Conservation (phyloP, 805 yeast genomes). For the Wickerhamiella shivajii region DNA sequence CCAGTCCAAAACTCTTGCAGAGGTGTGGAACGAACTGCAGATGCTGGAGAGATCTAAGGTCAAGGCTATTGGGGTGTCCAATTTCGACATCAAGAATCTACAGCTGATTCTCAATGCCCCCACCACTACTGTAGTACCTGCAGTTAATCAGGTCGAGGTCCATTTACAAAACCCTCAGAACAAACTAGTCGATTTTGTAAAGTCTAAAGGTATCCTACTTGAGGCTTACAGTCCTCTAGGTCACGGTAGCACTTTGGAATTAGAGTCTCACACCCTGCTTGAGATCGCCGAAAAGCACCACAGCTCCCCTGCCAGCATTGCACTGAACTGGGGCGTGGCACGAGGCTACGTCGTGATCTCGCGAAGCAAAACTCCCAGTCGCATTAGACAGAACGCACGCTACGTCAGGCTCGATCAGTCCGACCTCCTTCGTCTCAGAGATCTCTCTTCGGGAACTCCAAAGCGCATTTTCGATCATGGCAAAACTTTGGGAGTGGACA, state of each 20-base stretch:
- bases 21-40: conserved; percentile 46
- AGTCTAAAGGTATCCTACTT: conserved; percentile 35
- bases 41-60: conserved; percentile 35
- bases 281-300: conserved; percentile 43
- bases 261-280: conserved; percentile 35
- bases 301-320: conserved; percentile 39
- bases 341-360: conserved; percentile 50
- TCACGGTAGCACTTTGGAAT: conserved; percentile 33
- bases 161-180: conserved; percentile 59
- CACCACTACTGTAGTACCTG: conserved; percentile 43
- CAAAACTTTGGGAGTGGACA: too few relatives aligned
- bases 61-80: conserved; percentile 62
- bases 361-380: conserved; percentile 50
- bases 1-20: conserved; percentile 29
- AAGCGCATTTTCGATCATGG: too few relatives aligned
- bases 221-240: conserved; percentile 75
- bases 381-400: conserved; percentile 34
- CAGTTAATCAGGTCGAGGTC: conserved; percentile 54
- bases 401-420: conserved; percentile 28
- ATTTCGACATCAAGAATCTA: conserved; percentile 40
- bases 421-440: too few relatives aligned
- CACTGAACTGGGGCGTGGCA: conserved; percentile 46
- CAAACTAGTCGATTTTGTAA: conserved; percentile 39
- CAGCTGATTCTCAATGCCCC: conserved; percentile 31
- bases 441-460: too few relatives aligned